Evolutionary conservation across 345 rosid genomes (phyloP).

Genomic region (Lenwebbia sp.): DNA sequence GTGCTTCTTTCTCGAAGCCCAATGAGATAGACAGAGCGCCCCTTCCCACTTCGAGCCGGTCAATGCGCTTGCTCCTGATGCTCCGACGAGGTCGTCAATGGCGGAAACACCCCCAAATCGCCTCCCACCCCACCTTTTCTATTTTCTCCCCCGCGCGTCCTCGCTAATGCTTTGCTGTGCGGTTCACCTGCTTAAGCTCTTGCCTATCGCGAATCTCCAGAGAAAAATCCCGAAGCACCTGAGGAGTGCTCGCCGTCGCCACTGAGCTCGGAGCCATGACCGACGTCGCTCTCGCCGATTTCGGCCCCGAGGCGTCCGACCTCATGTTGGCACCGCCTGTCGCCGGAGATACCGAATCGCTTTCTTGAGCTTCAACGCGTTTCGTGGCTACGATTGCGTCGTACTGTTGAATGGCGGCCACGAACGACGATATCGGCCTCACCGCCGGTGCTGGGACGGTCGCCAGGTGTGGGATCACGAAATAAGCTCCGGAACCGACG

Average conservation of each 20-base stretch:
- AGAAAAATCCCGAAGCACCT: conserved; percentile 66
- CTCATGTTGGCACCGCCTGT: not conserved
- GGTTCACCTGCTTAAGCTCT: conserved; percentile 59
- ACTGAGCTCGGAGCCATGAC: conserved; percentile 52
- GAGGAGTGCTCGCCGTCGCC: conserved; percentile 15
- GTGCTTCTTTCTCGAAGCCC: not conserved
- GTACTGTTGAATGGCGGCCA: conserved; percentile 32
- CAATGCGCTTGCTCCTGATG: not conserved
- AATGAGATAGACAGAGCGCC: not conserved
- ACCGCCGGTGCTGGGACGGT: conserved; percentile 48
- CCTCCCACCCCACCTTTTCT: not conserved
- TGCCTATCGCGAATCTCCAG: conserved; percentile 61
- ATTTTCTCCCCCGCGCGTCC: not conserved
- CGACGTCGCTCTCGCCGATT: conserved; percentile 16
- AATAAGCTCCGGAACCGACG: conserved; percentile 48
- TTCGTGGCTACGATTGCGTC: not conserved
- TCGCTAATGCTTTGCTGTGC: conserved; percentile 32
- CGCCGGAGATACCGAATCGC: not conserved
- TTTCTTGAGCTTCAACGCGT: conserved; percentile 11
- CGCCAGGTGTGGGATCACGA: conserved; percentile 53
- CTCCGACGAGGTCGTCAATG: not conserved
- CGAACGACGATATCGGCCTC: conserved; percentile 47
- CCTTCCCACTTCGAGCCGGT: not conserved
- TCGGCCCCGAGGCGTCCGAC: conserved; percentile 17
- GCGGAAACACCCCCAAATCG: not conserved